phyloP scores from a whole-genome alignment of 192 early-diverging fungal genomes.

The Coemansia sp. region DNA sequence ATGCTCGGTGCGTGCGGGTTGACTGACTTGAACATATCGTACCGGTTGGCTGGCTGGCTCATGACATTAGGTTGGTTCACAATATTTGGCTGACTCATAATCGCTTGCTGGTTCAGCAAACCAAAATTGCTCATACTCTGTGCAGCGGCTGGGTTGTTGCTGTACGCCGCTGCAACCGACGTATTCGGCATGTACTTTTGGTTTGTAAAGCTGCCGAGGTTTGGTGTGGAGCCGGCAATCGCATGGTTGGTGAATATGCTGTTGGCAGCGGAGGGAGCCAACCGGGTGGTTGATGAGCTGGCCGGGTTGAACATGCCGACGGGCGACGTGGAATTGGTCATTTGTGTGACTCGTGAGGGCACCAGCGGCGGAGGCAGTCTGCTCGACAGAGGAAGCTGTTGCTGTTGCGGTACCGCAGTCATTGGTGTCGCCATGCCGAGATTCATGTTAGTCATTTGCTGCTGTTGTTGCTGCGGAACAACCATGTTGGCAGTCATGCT shows the following conservation, averaged over 20 bases:
- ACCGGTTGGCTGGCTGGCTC: conserved; percentile 18
- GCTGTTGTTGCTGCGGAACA: conserved; percentile 16
- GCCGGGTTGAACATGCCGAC: conserved; percentile 4
- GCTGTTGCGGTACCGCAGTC: conserved; percentile 5
- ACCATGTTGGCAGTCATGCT: neutral
- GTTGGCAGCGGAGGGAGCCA: conserved; percentile 5
- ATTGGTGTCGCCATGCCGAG: conserved; percentile 17
- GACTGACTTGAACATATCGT: conserved; percentile 48
- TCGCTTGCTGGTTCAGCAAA: conserved; percentile 14
- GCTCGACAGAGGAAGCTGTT: conserved; percentile 35
- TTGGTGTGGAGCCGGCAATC: conserved; percentile 41
- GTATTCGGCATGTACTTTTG: conserved; percentile 7
- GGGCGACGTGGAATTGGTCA: conserved; percentile 23
- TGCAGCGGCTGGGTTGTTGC: conserved; percentile 18
- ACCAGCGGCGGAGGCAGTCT: conserved; percentile 47
- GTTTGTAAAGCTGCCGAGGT: conserved; percentile 36
- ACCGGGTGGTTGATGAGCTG: neutral
- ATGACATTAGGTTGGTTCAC: conserved; percentile 17
- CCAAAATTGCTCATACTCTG: conserved; percentile 41
- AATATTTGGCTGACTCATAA: neutral
- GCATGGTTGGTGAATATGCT: conserved; percentile 37
- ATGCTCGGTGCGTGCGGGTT: conserved; percentile 45
- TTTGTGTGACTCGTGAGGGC: conserved; percentile 28
- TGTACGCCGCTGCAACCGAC: neutral
- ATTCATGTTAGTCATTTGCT: conserved; percentile 12